Conservation (phyloP, 2,329 filamentous ascomycete species). For the Trichoderma cornu-damae region DNA sequence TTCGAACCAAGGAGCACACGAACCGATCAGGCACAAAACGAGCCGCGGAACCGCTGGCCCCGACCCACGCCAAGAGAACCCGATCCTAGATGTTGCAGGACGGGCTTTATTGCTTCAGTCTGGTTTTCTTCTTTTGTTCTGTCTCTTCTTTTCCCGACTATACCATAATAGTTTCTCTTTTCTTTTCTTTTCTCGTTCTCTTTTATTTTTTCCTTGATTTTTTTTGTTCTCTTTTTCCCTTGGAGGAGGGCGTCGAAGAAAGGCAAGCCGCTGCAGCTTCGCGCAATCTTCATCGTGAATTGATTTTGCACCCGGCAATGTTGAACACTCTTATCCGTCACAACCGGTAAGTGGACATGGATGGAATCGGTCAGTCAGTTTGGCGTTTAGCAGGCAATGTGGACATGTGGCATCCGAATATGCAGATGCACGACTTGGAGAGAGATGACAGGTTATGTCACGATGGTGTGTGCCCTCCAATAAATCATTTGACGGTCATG, state of each 20-base stretch:
- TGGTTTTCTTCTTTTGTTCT: conserved; percentile 1
- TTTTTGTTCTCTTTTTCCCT: conserved; percentile 1
- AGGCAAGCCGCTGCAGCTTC: conserved; percentile 3
- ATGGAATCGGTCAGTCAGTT: conserved; percentile 14
- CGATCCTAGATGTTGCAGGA: conserved; percentile 29
- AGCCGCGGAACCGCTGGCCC: conserved; percentile 28
- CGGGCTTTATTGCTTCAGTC: background rate
- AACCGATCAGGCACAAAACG: conserved; percentile 44
- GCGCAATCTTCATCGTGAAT: conserved; percentile 7
- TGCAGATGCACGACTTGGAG: conserved; percentile 16
- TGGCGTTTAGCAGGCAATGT: conserved; percentile 18
- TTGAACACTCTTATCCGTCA: conserved; percentile 19
- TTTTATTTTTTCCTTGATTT: background rate
- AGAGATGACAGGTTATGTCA: conserved; percentile 17
- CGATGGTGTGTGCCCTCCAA: conserved; percentile 13
- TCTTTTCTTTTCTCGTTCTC: background rate
- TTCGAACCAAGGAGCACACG: conserved; percentile 54
- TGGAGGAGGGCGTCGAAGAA: background rate
- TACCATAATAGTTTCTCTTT: conserved; percentile 17
- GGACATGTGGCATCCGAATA: conserved; percentile 18
- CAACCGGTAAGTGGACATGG: conserved; percentile 10
- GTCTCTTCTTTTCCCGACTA: no score
- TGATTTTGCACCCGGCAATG: conserved; percentile 12
- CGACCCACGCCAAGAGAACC: conserved; percentile 33
- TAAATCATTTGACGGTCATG: conserved; percentile 18